Conservation (phyloP, 768 basidiomycete genomes). For the Tremella mesenterica region DNA sequence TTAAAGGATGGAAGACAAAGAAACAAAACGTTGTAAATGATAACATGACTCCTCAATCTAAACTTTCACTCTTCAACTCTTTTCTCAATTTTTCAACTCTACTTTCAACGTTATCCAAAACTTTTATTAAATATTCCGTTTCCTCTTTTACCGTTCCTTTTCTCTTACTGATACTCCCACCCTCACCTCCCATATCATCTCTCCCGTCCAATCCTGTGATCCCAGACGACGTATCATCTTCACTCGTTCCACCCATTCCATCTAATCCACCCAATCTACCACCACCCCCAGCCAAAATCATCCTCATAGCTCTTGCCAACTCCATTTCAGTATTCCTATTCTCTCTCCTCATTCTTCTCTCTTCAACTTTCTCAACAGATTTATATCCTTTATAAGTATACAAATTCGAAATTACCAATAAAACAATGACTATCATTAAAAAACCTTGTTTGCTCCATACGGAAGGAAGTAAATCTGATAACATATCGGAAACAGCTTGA, state of each 20-base stretch:
- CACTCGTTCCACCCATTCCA: not conserved
- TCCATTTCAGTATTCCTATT: slow-evolving; percentile 12
- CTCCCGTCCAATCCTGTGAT: too few relatives aligned
- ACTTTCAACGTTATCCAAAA: slow-evolving; percentile 25
- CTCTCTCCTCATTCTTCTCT: slow-evolving; percentile 4
- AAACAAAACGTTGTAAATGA: too few relatives aligned
- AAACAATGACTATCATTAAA: slow-evolving; percentile 21
- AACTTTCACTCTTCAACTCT: not conserved
- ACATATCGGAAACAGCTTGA: slow-evolving; percentile 19
- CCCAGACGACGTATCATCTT: not conserved
- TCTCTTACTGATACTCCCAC: too few relatives aligned
- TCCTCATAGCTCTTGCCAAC: slow-evolving; percentile 18
- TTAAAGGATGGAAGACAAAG: too few relatives aligned
- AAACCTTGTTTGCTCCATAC: slow-evolving; percentile 13
- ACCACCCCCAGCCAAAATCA: too few relatives aligned
- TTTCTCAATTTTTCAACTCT: slow-evolving; percentile 11
- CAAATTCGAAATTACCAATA: slow-evolving; percentile 33
- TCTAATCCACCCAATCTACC: slow-evolving; percentile 8
- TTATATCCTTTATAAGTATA: slow-evolving; percentile 34
- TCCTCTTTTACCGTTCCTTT: slow-evolving; percentile 10
- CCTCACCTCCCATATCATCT: too few relatives aligned
- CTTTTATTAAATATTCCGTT: slow-evolving; percentile 16
- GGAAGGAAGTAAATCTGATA: slow-evolving; percentile 16
- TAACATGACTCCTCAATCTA: too few relatives aligned
- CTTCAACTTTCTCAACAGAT: slow-evolving; percentile 4